Percentiles rank a stretch among this genome's conserved stretches.
phyloP scores from a whole-genome alignment of 331 rosid species.

The Prunus yedoensis region DNA sequence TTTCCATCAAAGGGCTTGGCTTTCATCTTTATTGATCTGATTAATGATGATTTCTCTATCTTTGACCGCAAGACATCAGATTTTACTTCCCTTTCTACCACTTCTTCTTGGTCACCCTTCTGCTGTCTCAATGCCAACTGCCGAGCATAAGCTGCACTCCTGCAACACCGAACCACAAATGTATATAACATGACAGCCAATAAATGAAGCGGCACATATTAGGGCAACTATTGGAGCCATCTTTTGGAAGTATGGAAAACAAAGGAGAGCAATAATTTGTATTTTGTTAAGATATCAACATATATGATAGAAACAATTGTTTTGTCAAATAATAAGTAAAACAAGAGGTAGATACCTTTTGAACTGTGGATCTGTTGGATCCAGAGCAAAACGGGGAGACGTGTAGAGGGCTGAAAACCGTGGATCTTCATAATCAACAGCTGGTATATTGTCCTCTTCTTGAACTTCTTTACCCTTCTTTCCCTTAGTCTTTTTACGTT shows the following conservation, averaged over 20 bases:
- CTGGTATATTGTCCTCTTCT: conserved; percentile 73
- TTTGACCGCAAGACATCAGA: conserved; percentile 32
- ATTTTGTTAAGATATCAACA: background rate
- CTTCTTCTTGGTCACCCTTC: conserved; percentile 34
- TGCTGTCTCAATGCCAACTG: conserved; percentile 56
- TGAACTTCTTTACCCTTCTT: conserved; percentile 52
- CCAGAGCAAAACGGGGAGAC: conserved; percentile 61
- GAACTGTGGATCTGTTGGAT: conserved; percentile 89
- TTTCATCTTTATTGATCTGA: conserved; percentile 80
- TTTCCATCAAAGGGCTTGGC: conserved; percentile 42
- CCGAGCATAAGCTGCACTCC: conserved; percentile 71
- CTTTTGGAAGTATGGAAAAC: background rate
- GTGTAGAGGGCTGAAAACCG: conserved; percentile 68
- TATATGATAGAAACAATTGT: background rate
- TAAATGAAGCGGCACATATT: conserved; percentile 1
- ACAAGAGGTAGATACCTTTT: conserved; percentile 61
- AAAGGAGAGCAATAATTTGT: background rate
- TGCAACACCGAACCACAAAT: conserved; percentile 36
- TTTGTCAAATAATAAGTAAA: background rate
- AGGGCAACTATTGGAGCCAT: background rate
- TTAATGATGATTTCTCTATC: conserved; percentile 54
- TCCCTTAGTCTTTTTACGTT: conserved; percentile 58
- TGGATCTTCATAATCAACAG: conserved; percentile 59
- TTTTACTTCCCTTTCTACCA: conserved; percentile 38
- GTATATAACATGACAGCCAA: conserved; percentile 17